Conservation (phyloP, 441 rosid species). For the Arabidopsis hybrid region DNA sequence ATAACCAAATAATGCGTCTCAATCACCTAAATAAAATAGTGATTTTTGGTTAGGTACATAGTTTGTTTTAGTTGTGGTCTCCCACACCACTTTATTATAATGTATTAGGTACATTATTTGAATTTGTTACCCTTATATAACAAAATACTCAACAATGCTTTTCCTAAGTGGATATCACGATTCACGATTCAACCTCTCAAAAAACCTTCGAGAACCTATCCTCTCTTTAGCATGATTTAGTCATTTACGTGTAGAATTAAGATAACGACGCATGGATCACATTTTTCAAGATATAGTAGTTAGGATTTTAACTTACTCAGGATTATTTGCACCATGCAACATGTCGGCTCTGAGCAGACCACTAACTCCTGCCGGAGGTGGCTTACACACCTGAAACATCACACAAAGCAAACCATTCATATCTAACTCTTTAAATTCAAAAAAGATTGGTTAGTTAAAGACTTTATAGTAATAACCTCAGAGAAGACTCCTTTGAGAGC, state of each 20-base stretch:
- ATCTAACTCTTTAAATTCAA: background rate
- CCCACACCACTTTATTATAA: constrained; percentile 36
- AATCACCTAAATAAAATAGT: constrained; percentile 25
- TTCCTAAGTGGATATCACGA: constrained; percentile 46
- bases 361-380: constrained; percentile 61
- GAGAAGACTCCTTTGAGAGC: constrained; percentile 72
- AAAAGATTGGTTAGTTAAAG: background rate
- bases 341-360: constrained; percentile 73
- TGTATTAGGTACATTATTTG: constrained; percentile 31
- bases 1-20: constrained; percentile 41
- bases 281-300: constrained; percentile 38
- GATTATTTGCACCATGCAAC: constrained; percentile 52
- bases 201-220: constrained; percentile 37
- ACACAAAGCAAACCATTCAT: background rate
- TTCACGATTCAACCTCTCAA: constrained; percentile 3
- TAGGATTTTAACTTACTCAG: constrained; percentile 50
- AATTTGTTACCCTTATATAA: constrained; percentile 27
- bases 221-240: background rate
- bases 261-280: constrained; percentile 6
- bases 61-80: constrained; percentile 32
- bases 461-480: constrained; percentile 51
- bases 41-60: constrained; percentile 24
- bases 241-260: constrained; percentile 15
- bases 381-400: constrained; percentile 58
- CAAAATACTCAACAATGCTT: constrained; percentile 5